Evolutionary conservation across 2,329 filamentous ascomycete species (phyloP), one percentile per base, ranked within the genome.

Genomic region (Amauroascus verrucosus): DNA sequence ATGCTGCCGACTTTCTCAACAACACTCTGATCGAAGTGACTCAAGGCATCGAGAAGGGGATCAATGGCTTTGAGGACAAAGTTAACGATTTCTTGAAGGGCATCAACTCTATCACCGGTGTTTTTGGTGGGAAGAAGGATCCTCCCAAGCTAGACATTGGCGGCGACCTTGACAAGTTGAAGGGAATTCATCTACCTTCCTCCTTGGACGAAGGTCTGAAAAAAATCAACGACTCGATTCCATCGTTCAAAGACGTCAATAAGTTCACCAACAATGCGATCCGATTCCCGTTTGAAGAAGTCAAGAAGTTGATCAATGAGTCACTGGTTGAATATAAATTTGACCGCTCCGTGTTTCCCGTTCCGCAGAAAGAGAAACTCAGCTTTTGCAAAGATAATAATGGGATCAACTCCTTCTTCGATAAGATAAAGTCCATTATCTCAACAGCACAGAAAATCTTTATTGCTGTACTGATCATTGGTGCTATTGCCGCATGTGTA

Each of bases 351-450:
- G 70, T 85, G 8, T 91, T 98, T 61, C 88, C 90, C 0, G 78
- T 95, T 2, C 89, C 93, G 1, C 73, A 84, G 61, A 95, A 95
- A 72, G 79, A 94, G 68, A 74, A 82, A 35, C 75, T 98, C 51
- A 84, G 79, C 0, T 97, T 98, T 72, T 98, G 93, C 74, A 88
- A 88, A 40, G 82, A 88, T 65, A 88, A 93, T 70, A 79, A 87
- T 59, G 82, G 80, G 30, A 85, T 98, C 68, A 82, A 84, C 64
- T 76, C 83, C 58, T 97, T 97, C 74, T 98, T 98, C 68, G 74
- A 83, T 54, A 76, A 76, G 11, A 75, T 97, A 1, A 80, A 81
- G 48, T 71, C 80, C 24, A 75, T 88, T 43, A 80, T 84, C n/a
- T 71, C 77, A 51, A 77, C 79, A 18, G 86, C 86, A 45, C 82